Base-by-base conservation (phyloP, 129 eudicot species). In the Helianthus tuberosus region DNA sequence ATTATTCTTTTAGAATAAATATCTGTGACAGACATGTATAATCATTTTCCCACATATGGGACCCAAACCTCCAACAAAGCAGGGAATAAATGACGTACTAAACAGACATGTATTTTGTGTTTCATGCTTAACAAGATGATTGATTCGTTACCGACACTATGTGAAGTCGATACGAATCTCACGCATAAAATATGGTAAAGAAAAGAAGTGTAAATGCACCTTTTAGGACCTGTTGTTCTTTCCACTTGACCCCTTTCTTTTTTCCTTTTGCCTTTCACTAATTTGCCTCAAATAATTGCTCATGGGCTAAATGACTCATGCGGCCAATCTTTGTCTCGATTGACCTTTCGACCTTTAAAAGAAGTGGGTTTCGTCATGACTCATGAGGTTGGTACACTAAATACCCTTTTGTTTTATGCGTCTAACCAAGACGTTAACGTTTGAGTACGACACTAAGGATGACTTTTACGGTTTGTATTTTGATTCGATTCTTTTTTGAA, bases 181-280 rank as follows among this genome's bases (percentile, higher is more conserved):
- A 32, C 32, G 66, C 66, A 61, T 61, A 61, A 72, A 32, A 64
- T 12, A 72, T 71, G 38, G 61, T 29, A 46, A 72, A 38, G 38
- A 46, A 60, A 77, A 78, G 77, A 78, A 71, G 73, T 71, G 77
- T 72, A 79, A 79, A 79, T 79, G 68, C 77, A 79, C 41, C 83
- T 72, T 79, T 76, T 48, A 64, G 27, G 66, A 64, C 71, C 15
- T 61, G 49, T 71, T 64, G 54, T 32, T 61, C 66, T 61, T 79
- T 72, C 83, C 78, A 79, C 83, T 79, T 79, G 83, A 79, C 78
- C 72, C 78, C 60, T 79, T 64, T 71, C 72, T 65, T 71, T 78
- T 78, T 62, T 72, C 68, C 54, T 64, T 79, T 79, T 32, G 68
- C 78, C 83, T 77, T 70, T 77, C 81, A 77, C 81, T 77, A 77